A percentile compares a stretch with the other conserved stretches of the same genome.
phyloP scores from a whole-genome alignment of 805 yeast genomes.

The Blastobotrys parvus region DNA sequence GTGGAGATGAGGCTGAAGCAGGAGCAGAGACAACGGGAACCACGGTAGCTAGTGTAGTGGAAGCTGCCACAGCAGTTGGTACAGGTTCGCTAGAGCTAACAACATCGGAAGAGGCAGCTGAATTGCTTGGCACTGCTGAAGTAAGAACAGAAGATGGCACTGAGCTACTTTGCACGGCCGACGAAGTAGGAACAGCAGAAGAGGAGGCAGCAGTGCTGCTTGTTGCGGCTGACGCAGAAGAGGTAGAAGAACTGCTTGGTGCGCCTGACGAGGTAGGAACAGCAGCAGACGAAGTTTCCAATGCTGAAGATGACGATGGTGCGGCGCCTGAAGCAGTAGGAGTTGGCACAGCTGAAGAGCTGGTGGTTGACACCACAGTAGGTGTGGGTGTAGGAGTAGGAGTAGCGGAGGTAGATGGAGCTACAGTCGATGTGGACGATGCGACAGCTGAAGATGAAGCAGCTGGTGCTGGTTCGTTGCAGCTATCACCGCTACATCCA shows the following conservation, averaged over 20 bases:
- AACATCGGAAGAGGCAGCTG: too few species aligned
- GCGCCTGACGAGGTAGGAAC: background rate
- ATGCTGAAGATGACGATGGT: too few species aligned
- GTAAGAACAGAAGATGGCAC: too few species aligned
- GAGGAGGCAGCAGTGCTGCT: background rate
- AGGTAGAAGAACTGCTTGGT: background rate
- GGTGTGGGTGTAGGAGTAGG: background rate
- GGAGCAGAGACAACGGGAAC: too few species aligned
- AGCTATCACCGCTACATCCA: background rate
- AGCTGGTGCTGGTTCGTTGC: too few species aligned
- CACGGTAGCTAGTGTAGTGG: too few species aligned
- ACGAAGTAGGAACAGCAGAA: background rate
- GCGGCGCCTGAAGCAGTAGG: too few species aligned
- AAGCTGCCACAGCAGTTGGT: too few species aligned
- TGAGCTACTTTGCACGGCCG: background rate
- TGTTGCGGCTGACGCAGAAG: background rate
- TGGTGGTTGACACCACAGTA: background rate
- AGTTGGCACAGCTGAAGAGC: background rate
- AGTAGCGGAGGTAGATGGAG: background rate
- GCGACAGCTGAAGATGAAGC: too few species aligned
- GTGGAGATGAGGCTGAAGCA: too few species aligned
- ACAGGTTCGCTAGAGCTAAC: too few species aligned
- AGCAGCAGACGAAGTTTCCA: background rate
- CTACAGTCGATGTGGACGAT: background rate
- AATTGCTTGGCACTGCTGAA: too few species aligned